Evolutionary conservation across 2,329 filamentous ascomycete genomes (phyloP).

Genomic region (Fusarium sp.): DNA sequence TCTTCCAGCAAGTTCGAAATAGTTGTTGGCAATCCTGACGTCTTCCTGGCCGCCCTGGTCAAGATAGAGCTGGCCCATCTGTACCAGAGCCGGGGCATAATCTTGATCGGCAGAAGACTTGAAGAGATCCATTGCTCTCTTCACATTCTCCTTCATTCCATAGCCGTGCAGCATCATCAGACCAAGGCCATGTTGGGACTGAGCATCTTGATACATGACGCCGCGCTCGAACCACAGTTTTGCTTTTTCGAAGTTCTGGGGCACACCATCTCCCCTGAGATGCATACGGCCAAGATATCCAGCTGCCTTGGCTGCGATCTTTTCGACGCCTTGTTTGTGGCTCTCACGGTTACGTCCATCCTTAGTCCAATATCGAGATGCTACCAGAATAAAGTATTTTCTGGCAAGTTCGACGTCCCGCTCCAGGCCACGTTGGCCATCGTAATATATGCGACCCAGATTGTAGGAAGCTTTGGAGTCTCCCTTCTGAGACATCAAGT

Average conservation of each 20-base stretch:
- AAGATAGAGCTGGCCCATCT: slow-evolving; percentile 84
- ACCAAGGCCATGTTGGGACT: slow-evolving; percentile 86
- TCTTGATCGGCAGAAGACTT: slow-evolving; percentile 84
- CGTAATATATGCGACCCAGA: slow-evolving; percentile 87
- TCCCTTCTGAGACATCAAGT: slow-evolving; percentile 89
- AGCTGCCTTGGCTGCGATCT: slow-evolving; percentile 82
- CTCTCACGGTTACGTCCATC: slow-evolving; percentile 80
- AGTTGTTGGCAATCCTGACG: slow-evolving; percentile 79
- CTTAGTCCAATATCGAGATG: slow-evolving; percentile 82
- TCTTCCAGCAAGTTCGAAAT: slow-evolving; percentile 86
- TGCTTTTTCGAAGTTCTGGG: slow-evolving; percentile 81
- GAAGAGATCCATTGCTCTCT: slow-evolving; percentile 79
- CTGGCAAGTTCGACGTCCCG: slow-evolving; percentile 79
- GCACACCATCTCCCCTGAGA: slow-evolving; percentile 84
- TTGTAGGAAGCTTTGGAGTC: slow-evolving; percentile 89
- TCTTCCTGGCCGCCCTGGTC: slow-evolving; percentile 81
- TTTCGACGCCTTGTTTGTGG: slow-evolving; percentile 76
- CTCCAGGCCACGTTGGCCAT: slow-evolving; percentile 80
- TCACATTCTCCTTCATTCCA: slow-evolving; percentile 75
- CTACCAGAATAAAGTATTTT: slow-evolving; percentile 83
- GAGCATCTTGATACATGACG: slow-evolving; percentile 77
- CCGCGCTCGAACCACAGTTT: slow-evolving; percentile 87
- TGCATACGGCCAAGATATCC: slow-evolving; percentile 92
- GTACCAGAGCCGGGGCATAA: slow-evolving; percentile 81
- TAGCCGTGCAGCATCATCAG: slow-evolving; percentile 85